Conservation (phyloP, 2,329 filamentous ascomycete genomes). For the Exophiala lecanii-corni region DNA sequence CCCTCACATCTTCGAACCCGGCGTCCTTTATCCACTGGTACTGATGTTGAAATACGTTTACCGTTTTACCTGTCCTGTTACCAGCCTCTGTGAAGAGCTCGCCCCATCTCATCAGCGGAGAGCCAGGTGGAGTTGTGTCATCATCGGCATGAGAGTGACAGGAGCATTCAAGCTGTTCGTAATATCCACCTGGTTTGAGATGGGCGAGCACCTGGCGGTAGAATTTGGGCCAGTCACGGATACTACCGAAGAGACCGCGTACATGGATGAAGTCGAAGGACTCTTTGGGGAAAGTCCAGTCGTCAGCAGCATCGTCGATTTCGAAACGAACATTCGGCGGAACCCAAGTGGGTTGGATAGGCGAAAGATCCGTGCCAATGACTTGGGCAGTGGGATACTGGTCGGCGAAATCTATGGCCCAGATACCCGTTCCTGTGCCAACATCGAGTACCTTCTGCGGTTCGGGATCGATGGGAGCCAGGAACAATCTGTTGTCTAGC, state of each 20-base stretch:
- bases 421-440: slow-evolving; percentile 35
- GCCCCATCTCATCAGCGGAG: slow-evolving; percentile 24
- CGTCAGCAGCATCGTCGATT: slow-evolving; percentile 33
- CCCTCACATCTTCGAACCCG: slow-evolving; percentile 29
- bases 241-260: slow-evolving; percentile 3
- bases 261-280: slow-evolving; percentile 33
- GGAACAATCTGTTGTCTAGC: slow-evolving; percentile 28
- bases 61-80: slow-evolving; percentile 29
- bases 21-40: slow-evolving; percentile 26
- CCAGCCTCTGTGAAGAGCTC: slow-evolving; percentile 28
- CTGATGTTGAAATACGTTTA: slow-evolving; percentile 17
- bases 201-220: slow-evolving; percentile 9
- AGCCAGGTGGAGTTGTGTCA: slow-evolving; percentile 6
- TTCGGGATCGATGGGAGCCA: slow-evolving; percentile 25
- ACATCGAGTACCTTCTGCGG: slow-evolving; percentile 31
- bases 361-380: slow-evolving; percentile 36
- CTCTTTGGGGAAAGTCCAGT: slow-evolving; percentile 30
- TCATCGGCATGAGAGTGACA: slow-evolving; percentile 6
- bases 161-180: slow-evolving; percentile 31
- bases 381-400: slow-evolving; percentile 28
- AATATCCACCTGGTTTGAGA: slow-evolving; percentile 37
- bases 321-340: slow-evolving; percentile 33
- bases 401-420: slow-evolving; percentile 35
- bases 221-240: slow-evolving; percentile 7
- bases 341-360: slow-evolving; percentile 37